Evolutionary conservation across 169 alveolate genomes (phyloP).

Genomic region (Amoebophrya sp.): DNA sequence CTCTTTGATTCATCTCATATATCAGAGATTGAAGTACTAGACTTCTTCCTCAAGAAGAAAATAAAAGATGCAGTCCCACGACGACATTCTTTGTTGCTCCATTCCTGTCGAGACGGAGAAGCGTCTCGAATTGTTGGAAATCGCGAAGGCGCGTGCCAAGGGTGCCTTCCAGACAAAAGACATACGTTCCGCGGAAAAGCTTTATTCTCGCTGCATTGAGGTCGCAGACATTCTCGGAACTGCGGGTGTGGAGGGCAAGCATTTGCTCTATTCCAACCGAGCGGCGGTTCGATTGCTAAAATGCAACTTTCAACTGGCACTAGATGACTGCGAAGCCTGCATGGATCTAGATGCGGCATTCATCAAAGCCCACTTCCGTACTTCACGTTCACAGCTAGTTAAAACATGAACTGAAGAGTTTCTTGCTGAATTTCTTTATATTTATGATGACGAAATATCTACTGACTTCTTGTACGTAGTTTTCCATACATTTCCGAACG

Average conservation of each 20-base stretch:
- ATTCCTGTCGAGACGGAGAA: neutral
- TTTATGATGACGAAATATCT: neutral
- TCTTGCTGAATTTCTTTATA: neutral
- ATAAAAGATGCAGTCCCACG: neutral
- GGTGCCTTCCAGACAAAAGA: neutral
- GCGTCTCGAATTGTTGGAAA: neutral
- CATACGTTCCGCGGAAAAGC: neutral
- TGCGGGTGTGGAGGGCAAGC: neutral
- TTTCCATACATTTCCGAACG: neutral
- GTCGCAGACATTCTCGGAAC: neutral
- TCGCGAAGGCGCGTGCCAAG: neutral
- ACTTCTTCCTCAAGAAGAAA: too few relatives aligned
- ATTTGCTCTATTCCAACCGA: neutral
- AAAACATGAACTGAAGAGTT: neutral
- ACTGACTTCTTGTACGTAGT: neutral
- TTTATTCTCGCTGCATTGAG: neutral
- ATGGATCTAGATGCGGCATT: neutral
- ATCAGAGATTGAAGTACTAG: too few relatives aligned
- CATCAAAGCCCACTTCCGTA: conserved; percentile 18
- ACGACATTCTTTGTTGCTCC: neutral
- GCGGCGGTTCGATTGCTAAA: neutral
- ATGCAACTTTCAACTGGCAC: neutral
- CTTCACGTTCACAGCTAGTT: neutral
- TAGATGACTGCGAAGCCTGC: conserved; percentile 17
- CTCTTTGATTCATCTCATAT: too few relatives aligned